Base-by-base conservation (phyloP, 1,284 basidiomycete genomes). In the Entoloma clypeatum region DNA sequence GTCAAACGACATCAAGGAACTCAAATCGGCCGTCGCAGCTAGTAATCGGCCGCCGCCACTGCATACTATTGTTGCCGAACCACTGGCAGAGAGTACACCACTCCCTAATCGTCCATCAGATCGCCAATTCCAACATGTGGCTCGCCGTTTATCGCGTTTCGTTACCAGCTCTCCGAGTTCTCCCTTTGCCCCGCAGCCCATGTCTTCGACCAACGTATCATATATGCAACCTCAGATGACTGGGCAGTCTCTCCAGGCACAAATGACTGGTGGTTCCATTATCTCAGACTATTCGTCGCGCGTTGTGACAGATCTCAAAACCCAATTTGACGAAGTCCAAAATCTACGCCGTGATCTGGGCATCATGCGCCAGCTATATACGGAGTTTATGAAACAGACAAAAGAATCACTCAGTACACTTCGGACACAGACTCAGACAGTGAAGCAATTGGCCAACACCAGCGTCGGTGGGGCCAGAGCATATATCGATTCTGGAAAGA, bases 311-410 rank as follows among this genome's bases (percentile, higher is more conserved):
- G 90, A 96, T 55, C 75, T 98, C 47, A 87, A 88, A 60, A 84
- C 80, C 1, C 94, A 98, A 57, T 93, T 95, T 57, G 90, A 95
- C 58, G 93, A 96, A 59, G 85, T 98, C 9, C 92, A 94, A 62
- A 87, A 87, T 53, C 73, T 99, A 13, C 85, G 96, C 5, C 81
- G 93, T 2, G 95, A 99, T 58, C 74, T 99, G 5, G 94, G 90
- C 0, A 77, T 93, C 53, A 87, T 97, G 77, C 81, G 92, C 1
- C 95, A 99, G 64, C 69, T 97, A 27, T 97, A 99, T 63, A 81
- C 82, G 19, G 92, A 96, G 54, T 97, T 97, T 58, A 85, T 92
- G 70, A 81, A 79, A 50, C 81, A 89, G 58, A 94, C 94, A 24
- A 94, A 95, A 63, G 82, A 86, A 9, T 83, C 89, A 7, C 76